Conservation (phyloP, 768 basidiomycete genomes). For the Macrolepiota fuliginosa region DNA sequence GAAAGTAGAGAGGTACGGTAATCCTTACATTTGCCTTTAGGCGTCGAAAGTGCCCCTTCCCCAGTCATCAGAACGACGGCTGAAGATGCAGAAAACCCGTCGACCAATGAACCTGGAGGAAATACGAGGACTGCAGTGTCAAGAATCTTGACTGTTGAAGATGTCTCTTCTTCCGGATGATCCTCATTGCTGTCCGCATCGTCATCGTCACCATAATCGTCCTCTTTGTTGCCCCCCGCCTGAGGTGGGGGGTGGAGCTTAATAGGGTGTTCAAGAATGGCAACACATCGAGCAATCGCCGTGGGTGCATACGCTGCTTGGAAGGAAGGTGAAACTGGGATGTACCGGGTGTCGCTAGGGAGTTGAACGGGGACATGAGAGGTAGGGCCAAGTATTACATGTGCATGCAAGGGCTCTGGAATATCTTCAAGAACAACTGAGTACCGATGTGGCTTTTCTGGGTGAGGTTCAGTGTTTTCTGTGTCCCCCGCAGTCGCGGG, state of each 20-base stretch:
- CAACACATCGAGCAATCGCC: constrained; percentile 31
- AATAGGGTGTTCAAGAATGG: constrained; percentile 36
- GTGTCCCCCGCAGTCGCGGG: neutral
- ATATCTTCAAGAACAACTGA: constrained; percentile 56
- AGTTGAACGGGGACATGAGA: constrained; percentile 30
- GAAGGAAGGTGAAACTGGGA: constrained; percentile 13
- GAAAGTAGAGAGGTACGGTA: neutral
- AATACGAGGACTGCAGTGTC: constrained; percentile 76
- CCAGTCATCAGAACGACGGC: constrained; percentile 70
- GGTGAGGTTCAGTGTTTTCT: neutral
- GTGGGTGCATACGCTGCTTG: constrained; percentile 5
- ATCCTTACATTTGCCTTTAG: constrained; percentile 65
- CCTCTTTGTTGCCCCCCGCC: neutral
- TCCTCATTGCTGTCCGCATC: constrained; percentile 4
- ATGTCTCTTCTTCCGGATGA: constrained; percentile 21
- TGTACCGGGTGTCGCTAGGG: constrained; percentile 15
- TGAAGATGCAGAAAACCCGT: constrained; percentile 45
- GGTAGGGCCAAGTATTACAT: constrained; percentile 45
- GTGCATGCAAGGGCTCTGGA: constrained; percentile 53
- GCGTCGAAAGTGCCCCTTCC: constrained; percentile 71
- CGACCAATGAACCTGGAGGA: constrained; percentile 60
- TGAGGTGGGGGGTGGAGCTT: constrained; percentile 19
- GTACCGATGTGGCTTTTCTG: constrained; percentile 27
- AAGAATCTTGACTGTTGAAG: constrained; percentile 24
- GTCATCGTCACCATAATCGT: neutral